Conservation (phyloP, 2,329 filamentous ascomycete species). For the Pseudogymnoascus sp. region DNA sequence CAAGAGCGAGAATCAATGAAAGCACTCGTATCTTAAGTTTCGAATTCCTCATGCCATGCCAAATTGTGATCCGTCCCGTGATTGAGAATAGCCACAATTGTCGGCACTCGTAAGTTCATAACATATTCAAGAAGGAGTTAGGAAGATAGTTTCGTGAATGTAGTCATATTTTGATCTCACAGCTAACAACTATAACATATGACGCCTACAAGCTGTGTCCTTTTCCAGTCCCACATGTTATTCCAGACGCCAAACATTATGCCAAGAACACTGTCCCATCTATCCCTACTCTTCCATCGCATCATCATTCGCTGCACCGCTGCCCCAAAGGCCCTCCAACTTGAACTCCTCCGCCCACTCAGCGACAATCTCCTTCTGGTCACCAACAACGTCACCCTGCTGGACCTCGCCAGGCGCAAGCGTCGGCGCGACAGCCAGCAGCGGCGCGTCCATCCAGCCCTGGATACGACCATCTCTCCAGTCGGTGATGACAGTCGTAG, state of each 20-base stretch:
- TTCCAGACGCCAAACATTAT: constrained; percentile 9
- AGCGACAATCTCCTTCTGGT: constrained; percentile 81
- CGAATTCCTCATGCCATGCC: not conserved
- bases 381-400: constrained; percentile 43
- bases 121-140: too few relatives aligned
- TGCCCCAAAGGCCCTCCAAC: constrained; percentile 82
- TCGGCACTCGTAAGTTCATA: not conserved
- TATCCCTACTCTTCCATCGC: constrained; percentile 25
- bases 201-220: constrained; percentile 8
- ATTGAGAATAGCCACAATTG: not conserved
- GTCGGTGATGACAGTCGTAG: constrained; percentile 91
- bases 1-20: constrained; percentile 7
- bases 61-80: not conserved
- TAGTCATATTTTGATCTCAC: constrained; percentile 8
- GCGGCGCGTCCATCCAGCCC: constrained; percentile 78
- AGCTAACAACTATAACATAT: constrained; percentile 10
- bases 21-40: not conserved
- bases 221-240: constrained; percentile 9
- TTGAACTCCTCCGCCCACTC: constrained; percentile 95
- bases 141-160: constrained; percentile 1
- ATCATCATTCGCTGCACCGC: constrained; percentile 20
- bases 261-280: constrained; percentile 8
- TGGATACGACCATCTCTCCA: constrained; percentile 94
- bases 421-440: constrained; percentile 46
- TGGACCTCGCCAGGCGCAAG: constrained; percentile 31